These are phyloP conservation scores for Phyllosticta paracitricarpa DNA, from an alignment of 2,329 filamentous ascomycete genomes.

Conservation along the genomic window DNA sequence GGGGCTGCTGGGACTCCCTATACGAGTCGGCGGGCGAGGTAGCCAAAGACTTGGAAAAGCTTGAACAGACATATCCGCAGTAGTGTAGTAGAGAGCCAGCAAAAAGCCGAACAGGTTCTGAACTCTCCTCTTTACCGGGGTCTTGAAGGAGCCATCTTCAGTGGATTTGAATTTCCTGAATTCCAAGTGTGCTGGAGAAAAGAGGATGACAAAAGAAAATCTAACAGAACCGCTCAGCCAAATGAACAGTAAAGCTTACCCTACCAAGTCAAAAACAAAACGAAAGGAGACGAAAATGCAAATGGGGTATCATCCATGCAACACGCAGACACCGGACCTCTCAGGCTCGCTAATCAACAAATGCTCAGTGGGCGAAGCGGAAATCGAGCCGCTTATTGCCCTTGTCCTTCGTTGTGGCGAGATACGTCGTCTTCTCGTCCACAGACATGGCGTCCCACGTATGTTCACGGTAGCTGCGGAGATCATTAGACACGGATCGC, in stretches of 20 bases:
- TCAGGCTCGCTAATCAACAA: background rate
- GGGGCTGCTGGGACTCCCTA: conserved; percentile 15
- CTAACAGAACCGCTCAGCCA: too few relatives aligned
- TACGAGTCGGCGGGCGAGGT: conserved; percentile 14
- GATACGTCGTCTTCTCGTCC: conserved; percentile 41
- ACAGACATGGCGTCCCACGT: conserved; percentile 41
- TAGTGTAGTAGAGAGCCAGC: background rate
- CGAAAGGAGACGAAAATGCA: background rate
- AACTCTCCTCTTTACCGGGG: too few relatives aligned
- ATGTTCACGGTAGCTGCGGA: conserved; percentile 25
- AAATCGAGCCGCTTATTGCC: conserved; percentile 33
- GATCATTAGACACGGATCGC: conserved; percentile 16
- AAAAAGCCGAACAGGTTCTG: background rate
- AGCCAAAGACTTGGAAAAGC: conserved; percentile 11
- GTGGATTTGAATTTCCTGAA: too few relatives aligned
- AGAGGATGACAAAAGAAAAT: too few relatives aligned
- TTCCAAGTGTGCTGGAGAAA: too few relatives aligned
- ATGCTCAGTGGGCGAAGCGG: conserved; percentile 18
- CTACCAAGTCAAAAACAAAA: background rate
- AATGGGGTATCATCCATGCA: background rate
- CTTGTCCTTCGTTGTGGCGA: conserved; percentile 28
- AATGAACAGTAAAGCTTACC: background rate
- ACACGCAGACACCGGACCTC: background rate
- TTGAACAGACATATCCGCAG: background rate
- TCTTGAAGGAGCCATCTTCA: too few relatives aligned